phyloP scores from a whole-genome alignment of 2,329 filamentous ascomycete genomes.

The Talaromyces sp. region DNA sequence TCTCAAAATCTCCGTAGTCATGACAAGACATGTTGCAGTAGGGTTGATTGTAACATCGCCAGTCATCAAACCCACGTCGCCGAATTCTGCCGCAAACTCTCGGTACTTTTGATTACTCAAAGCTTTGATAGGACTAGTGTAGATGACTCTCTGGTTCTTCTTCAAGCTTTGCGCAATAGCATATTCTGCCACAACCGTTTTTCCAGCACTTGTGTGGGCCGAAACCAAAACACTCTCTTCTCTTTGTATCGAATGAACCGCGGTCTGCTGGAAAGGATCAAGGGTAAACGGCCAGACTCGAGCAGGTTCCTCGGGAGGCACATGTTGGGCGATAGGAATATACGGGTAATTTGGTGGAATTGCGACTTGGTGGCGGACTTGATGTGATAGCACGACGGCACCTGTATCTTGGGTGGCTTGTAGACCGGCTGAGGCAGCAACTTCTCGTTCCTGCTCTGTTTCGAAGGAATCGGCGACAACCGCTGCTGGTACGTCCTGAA shows the following conservation, averaged over 20 bases:
- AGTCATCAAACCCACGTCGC: conserved; percentile 96
- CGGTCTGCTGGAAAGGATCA: conserved; percentile 94
- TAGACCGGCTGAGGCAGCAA: conserved; percentile 72
- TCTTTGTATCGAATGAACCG: conserved; percentile 90
- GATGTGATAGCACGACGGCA: conserved; percentile 79
- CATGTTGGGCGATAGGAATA: conserved; percentile 90
- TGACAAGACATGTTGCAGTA: conserved; percentile 93
- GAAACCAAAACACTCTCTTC: conserved; percentile 96
- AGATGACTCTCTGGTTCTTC: conserved; percentile 97
- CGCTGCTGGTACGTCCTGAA: conserved; percentile 65
- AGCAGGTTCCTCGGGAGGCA: conserved; percentile 81
- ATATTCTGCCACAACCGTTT: conserved; percentile 97
- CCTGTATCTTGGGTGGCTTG: conserved; percentile 62
- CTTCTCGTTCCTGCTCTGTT: conserved; percentile 88
- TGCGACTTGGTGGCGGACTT: conserved; percentile 97
- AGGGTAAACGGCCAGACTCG: conserved; percentile 83
- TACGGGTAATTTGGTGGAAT: conserved; percentile 93
- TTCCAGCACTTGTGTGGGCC: conserved; percentile 94
- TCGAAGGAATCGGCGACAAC: conserved; percentile 92
- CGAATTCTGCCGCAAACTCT: conserved; percentile 93
- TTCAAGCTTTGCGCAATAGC: conserved; percentile 96
- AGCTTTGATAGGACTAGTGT: conserved; percentile 98
- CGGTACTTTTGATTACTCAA: conserved; percentile 98
- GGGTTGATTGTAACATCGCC: conserved; percentile 99
- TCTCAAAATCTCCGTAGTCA: conserved; percentile 98